A percentile compares a stretch with the other conserved stretches of the same genome.
These are phyloP conservation scores for Penicillium brasilianum DNA, from an alignment of 2,329 filamentous ascomycete genomes.

Conservation along the genomic window DNA sequence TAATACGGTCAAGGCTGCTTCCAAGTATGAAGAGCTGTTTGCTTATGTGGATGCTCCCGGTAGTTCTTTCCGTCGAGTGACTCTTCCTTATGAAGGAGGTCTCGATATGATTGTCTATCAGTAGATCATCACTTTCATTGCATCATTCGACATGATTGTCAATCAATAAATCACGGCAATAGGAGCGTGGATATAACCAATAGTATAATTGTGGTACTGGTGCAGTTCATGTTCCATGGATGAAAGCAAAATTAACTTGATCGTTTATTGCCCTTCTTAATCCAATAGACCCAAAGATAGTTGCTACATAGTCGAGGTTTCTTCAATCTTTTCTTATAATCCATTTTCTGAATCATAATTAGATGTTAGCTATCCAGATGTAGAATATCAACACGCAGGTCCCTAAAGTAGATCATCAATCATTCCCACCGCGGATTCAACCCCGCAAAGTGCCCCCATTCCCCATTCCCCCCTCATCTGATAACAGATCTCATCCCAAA, in stretches of 20 bases:
- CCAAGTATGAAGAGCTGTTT: conserved; percentile 24
- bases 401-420: background rate
- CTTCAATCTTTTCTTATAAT: no score
- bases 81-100: conserved; percentile 26
- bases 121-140: background rate
- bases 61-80: conserved; percentile 25
- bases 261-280: no score
- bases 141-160: background rate
- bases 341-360: no score
- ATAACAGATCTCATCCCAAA: background rate
- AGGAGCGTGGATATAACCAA: no score
- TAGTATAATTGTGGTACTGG: no score
- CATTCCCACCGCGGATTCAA: background rate
- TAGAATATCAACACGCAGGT: no score
- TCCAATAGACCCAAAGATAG: no score
- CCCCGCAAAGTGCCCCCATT: background rate
- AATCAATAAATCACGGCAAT: background rate
- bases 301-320: no score
- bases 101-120: conserved; percentile 30
- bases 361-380: no score
- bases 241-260: no score
- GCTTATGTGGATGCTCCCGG: conserved; percentile 24
- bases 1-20: conserved; percentile 21
- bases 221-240: no score
- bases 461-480: background rate